Conservation (phyloP, 768 basidiomycete genomes). For the Candolleomyces aberdarensis region DNA sequence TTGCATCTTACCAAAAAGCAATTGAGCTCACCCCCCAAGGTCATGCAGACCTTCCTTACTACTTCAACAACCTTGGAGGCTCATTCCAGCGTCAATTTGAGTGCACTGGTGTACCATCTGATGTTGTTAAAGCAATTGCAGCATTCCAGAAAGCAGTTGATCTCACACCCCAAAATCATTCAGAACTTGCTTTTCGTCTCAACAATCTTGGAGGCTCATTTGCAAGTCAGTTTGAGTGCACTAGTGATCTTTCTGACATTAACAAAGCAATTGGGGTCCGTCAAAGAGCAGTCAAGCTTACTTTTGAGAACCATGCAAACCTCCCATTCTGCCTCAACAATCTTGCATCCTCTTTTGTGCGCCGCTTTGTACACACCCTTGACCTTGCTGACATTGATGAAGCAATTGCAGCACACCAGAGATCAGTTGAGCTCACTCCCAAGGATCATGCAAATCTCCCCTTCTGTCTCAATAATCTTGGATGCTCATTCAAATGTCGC, state of each 20-base stretch:
- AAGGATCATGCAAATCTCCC: too few relatives aligned
- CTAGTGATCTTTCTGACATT: slow-evolving; percentile 11
- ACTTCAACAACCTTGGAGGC: too few relatives aligned
- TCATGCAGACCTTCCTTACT: too few relatives aligned
- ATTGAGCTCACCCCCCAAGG: too few relatives aligned
- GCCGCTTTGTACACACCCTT: too few relatives aligned
- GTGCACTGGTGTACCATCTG: background rate
- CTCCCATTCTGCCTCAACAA: slow-evolving; percentile 1
- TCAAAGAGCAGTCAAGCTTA: slow-evolving; percentile 10
- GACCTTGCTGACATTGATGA: too few relatives aligned
- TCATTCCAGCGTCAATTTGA: background rate
- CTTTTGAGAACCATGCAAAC: slow-evolving; percentile 3
- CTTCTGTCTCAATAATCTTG: too few relatives aligned
- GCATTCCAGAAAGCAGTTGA: background rate
- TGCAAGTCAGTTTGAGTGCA: background rate
- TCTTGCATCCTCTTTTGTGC: slow-evolving; percentile 4
- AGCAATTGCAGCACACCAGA: too few relatives aligned
- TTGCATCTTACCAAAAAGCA: too few relatives aligned
- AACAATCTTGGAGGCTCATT: slow-evolving; percentile 17
- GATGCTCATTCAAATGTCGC: too few relatives aligned
- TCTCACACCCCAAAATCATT: background rate
- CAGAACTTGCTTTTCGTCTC: background rate
- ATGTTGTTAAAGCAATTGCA: slow-evolving; percentile 7
- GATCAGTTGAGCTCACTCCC: too few relatives aligned
- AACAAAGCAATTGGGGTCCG: slow-evolving; percentile 8